Evolutionary conservation across 345 rosid species (phyloP).

Genomic region (Cardiospermum halicacabum): DNA sequence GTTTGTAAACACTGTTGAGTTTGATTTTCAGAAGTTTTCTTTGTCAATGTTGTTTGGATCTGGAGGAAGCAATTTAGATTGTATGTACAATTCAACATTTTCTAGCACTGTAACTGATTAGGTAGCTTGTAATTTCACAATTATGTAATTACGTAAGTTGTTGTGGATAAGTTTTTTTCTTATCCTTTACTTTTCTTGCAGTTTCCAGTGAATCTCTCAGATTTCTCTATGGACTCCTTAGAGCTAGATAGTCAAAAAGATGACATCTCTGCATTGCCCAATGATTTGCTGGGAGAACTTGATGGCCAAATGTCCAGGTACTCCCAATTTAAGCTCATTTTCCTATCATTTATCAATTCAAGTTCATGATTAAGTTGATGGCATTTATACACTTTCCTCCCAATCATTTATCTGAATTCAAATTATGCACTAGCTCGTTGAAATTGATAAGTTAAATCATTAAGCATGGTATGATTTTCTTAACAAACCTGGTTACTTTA

Average conservation of each 20-base stretch:
- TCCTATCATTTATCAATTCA: constrained; percentile 8
- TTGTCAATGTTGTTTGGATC: no score
- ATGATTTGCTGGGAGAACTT: constrained; percentile 56
- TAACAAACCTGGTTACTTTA: not conserved
- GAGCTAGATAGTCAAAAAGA: constrained; percentile 61
- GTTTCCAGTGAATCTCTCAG: constrained; percentile 68
- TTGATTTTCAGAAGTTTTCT: no score
- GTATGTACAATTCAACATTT: no score
- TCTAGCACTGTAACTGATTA: not conserved
- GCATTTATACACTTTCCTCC: constrained; percentile 5
- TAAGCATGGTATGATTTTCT: not conserved
- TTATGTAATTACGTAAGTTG: not conserved
- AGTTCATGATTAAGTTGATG: not conserved
- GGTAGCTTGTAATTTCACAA: not conserved
- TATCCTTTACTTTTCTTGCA: constrained; percentile 39
- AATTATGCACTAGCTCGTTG: not conserved
- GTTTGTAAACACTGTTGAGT: no score
- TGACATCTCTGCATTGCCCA: constrained; percentile 42
- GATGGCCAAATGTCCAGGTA: constrained; percentile 60
- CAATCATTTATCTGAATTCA: not conserved
- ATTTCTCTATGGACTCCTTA: constrained; percentile 46
- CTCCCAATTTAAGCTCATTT: constrained; percentile 9
- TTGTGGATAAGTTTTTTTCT: constrained; percentile 8
- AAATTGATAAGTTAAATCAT: not conserved
- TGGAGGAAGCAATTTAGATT: no score